Conservation (phyloP, 75 land plant species). For the Sequoiadendron giganteum region DNA sequence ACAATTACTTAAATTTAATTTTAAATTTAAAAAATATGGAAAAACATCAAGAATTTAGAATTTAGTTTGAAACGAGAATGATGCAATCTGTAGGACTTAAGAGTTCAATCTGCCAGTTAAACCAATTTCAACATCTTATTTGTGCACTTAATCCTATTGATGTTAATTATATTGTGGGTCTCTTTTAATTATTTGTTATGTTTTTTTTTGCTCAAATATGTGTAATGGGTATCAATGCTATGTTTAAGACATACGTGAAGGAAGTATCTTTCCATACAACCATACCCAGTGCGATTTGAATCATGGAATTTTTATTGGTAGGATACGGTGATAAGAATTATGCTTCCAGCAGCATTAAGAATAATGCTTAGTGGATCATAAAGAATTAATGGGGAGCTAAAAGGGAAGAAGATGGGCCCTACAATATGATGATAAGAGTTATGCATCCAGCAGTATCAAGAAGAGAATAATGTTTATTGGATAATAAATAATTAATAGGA, state of each 20-base stretch:
- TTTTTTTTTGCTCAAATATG: background rate
- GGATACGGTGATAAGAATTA: slow-evolving; percentile 79
- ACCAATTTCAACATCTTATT: background rate
- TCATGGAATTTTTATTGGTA: slow-evolving; percentile 91
- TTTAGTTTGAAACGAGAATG: no score
- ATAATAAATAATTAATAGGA: no score
- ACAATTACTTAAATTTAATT: no score
- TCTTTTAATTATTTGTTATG: background rate
- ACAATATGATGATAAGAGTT: no score
- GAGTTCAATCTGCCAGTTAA: background rate
- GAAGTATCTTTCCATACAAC: slow-evolving; percentile 89
- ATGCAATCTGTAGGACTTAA: background rate
- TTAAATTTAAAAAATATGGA: no score
- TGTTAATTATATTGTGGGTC: background rate
- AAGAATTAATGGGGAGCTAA: slow-evolving; percentile 97
- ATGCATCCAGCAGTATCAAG: no score
- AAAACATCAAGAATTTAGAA: no score
- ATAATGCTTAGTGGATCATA: slow-evolving; percentile 93
- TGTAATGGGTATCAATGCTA: slow-evolving; percentile 91
- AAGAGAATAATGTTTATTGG: no score
- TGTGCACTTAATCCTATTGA: no score
- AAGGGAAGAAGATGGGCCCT: slow-evolving; percentile 80
- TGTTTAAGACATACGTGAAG: slow-evolving; percentile 90
- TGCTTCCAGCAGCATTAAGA: slow-evolving; percentile 63
- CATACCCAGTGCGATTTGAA: slow-evolving; percentile 56